These are phyloP conservation scores for Tephrocybe sp. DNA, from an alignment of 768 basidiomycete genomes.

Conservation along the genomic window DNA sequence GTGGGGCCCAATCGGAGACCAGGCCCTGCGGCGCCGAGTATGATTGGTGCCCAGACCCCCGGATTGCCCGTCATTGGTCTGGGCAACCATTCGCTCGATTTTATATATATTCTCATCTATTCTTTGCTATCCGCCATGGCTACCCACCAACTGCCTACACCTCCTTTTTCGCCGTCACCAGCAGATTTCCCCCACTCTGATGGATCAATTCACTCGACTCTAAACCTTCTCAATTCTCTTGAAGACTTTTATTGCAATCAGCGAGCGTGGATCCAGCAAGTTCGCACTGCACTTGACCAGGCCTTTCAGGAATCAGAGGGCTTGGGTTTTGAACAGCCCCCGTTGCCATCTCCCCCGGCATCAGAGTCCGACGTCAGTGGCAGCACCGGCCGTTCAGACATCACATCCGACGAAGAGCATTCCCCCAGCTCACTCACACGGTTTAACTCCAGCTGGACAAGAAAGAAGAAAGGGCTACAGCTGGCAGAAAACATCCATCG, in stretches of 20 bases:
- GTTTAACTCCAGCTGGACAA: slow-evolving; percentile 43
- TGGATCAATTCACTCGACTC: slow-evolving; percentile 43
- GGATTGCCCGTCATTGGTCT: slow-evolving; percentile 17
- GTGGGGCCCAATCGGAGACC: slow-evolving; percentile 13
- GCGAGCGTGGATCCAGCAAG: slow-evolving; percentile 69
- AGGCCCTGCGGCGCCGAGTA: slow-evolving; percentile 12
- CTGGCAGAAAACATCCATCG: slow-evolving; percentile 34
- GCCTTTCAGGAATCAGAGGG: slow-evolving; percentile 5
- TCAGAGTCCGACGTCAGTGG: slow-evolving; percentile 8
- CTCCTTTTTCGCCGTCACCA: slow-evolving; percentile 33
- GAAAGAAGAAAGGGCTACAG: slow-evolving; percentile 59
- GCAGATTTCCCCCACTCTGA: slow-evolving; percentile 23
- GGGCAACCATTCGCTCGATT: slow-evolving; percentile 14
- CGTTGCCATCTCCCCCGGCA: slow-evolving; percentile 9
- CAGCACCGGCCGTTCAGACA: slow-evolving; percentile 2
- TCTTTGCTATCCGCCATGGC: slow-evolving; percentile 19
- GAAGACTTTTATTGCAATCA: slow-evolving; percentile 68
- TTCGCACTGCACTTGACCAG: slow-evolving; percentile 53
- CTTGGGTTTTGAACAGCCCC: neutral
- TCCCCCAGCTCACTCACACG: slow-evolving; percentile 20
- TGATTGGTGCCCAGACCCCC: slow-evolving; percentile 21
- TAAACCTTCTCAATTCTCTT: slow-evolving; percentile 60
- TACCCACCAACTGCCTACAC: slow-evolving; percentile 19
- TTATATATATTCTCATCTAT: slow-evolving; percentile 5
- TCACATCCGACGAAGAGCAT: slow-evolving; percentile 10